Evolutionary conservation across 2,329 filamentous ascomycete genomes (phyloP).

Genomic region (Talaromyces amestolkiae): DNA sequence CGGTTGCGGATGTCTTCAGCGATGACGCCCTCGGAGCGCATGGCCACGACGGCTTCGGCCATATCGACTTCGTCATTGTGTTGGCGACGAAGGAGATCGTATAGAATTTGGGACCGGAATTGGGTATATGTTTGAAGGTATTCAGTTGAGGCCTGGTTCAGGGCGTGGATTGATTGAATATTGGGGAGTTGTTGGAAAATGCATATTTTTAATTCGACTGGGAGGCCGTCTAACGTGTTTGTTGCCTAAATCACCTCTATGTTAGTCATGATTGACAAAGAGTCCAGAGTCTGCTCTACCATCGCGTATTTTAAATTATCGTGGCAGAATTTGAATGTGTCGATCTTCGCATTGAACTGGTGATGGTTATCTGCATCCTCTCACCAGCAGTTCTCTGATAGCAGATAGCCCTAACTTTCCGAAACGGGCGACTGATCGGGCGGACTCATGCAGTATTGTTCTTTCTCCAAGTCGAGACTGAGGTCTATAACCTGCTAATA

Average conservation of each 20-base stretch:
- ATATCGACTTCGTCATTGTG: conserved; percentile 21
- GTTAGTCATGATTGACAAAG: neutral
- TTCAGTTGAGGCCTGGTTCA: conserved; percentile 22
- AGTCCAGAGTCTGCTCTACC: neutral
- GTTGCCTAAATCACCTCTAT: neutral
- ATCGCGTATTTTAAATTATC: neutral
- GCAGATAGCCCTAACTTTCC: neutral
- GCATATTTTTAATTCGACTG: conserved; percentile 22
- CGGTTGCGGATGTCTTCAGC: conserved; percentile 5
- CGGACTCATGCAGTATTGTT: no score
- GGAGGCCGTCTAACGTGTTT: conserved; percentile 19
- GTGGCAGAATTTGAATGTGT: neutral
- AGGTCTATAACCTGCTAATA: no score
- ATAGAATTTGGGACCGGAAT: conserved; percentile 14
- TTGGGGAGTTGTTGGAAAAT: conserved; percentile 22
- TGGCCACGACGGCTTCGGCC: conserved; percentile 23
- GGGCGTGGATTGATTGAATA: conserved; percentile 18
- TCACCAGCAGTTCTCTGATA: neutral
- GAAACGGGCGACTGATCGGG: neutral
- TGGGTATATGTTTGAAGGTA: conserved; percentile 21
- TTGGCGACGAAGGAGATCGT: conserved; percentile 2
- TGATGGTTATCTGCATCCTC: neutral
- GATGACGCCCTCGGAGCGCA: conserved; percentile 23
- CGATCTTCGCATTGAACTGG: neutral
- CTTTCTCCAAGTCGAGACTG: no score